phyloP scores from a whole-genome alignment of 768 basidiomycete species.

The Agaricus subrufescens region DNA sequence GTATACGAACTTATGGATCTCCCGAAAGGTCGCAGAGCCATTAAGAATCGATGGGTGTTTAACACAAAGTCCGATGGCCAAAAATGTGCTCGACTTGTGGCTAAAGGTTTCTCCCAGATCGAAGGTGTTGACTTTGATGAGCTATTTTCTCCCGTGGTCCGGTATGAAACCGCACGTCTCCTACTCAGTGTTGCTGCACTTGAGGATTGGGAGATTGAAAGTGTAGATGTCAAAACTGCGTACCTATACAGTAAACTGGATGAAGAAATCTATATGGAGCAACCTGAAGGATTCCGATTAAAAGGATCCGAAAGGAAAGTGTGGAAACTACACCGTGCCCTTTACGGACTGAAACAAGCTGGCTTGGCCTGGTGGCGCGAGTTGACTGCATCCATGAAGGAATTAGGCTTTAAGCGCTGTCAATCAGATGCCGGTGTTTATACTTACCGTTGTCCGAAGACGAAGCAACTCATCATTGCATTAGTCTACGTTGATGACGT shows the following conservation, averaged over 20 bases:
- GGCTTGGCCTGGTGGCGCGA: background rate
- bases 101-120: no score
- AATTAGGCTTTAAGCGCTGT: background rate
- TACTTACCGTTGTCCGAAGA: background rate
- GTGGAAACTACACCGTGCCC: background rate
- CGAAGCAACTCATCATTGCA: background rate
- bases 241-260: constrained; percentile 9
- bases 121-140: no score
- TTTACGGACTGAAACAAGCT: constrained; percentile 2
- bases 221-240: constrained; percentile 10
- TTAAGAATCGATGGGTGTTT: background rate
- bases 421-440: background rate
- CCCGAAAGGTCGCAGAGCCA: background rate
- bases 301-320: no score
- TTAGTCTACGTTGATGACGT: background rate
- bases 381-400: background rate
- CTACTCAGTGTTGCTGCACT: constrained; percentile 21
- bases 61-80: no score
- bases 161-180: constrained; percentile 4
- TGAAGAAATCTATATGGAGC: constrained; percentile 11
- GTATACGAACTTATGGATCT: background rate
- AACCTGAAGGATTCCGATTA: background rate
- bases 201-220: constrained; percentile 28
- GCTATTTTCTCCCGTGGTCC: background rate
- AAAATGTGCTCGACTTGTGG: no score